phyloP scores from a whole-genome alignment of 805 yeast genomes.

The Alloascoidea hylecoeti region DNA sequence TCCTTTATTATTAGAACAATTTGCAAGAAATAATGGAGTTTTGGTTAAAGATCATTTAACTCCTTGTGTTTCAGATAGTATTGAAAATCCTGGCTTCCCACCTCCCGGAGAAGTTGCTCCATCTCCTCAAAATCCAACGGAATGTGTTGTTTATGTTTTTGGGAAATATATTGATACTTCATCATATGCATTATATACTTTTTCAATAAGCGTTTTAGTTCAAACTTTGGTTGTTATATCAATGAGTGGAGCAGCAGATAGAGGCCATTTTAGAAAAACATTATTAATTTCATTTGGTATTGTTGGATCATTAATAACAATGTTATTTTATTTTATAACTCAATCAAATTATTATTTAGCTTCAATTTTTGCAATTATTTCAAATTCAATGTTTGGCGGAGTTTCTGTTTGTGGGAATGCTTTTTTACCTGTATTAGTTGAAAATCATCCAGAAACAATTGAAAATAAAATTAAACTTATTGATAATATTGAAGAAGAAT shows the following conservation, averaged over 20 bases:
- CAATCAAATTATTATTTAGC: slow-evolving; percentile 34
- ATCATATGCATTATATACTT: slow-evolving; percentile 60
- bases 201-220: slow-evolving; percentile 55
- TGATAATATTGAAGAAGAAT: slow-evolving; percentile 9
- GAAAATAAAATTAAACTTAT: background rate
- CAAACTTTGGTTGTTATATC: slow-evolving; percentile 61
- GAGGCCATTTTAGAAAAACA: slow-evolving; percentile 44
- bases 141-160: slow-evolving; percentile 34
- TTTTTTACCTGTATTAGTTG: slow-evolving; percentile 45
- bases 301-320: slow-evolving; percentile 42
- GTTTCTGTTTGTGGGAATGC: slow-evolving; percentile 74
- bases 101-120: slow-evolving; percentile 14
- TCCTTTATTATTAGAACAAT: slow-evolving; percentile 55
- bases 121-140: slow-evolving; percentile 12
- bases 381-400: slow-evolving; percentile 63
- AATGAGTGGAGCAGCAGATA: slow-evolving; percentile 58
- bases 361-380: slow-evolving; percentile 38
- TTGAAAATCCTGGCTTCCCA: slow-evolving; percentile 19
- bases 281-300: slow-evolving; percentile 42
- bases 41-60: slow-evolving; percentile 37
- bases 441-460: slow-evolving; percentile 19
- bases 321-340: slow-evolving; percentile 24
- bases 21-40: slow-evolving; percentile 65
- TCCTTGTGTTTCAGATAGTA: slow-evolving; percentile 29
- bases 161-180: slow-evolving; percentile 51